Base-by-base conservation (phyloP, 495 filamentous ascomycete genomes). In the Aspergillus heteromorphus region DNA sequence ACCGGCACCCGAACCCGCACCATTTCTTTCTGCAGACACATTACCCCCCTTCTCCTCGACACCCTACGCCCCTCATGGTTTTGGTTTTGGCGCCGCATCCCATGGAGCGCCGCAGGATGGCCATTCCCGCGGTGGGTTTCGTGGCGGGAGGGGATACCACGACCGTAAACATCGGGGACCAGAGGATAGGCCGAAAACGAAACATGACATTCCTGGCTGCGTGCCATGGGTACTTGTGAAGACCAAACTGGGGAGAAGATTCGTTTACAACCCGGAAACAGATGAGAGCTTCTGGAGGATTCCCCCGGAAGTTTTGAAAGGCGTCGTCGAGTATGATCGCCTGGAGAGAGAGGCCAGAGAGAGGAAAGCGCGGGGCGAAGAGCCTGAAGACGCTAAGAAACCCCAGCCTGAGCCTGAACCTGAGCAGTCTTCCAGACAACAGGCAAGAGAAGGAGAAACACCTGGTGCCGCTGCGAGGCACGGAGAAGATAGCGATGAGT, bases 201-300 rank as follows among this genome's bases (percentile, higher is more conserved):
- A 88, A 66, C 78, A 88, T 56, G 57, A 75, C 18, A 91, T 98
- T 49, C 89, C 89, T 3, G 85, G 85, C 23, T 88, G 84, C 65
- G 83, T 84, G 43, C 89, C 91, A n/a, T 98, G 93, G 93, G 67
- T 96, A 7, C 76, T 98, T 3, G 91, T 98, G 23, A 88, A 88
- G 62, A 98, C 93, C 5, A 96, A 89, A 61, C 78, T 89, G 59
- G 88, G 88, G 17, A 79, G 95, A 48, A 77, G 90, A 48, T 98
- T 98, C 67, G 91, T 90, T 2, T 86, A 95, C 70, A 96, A 97
- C 60, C 73, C 80, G 0, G 79, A 82, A 45, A 91, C 87, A 43
- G 87, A 91, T 23, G 83, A 89, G 58, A 97, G 92, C 66, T 88
- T 91, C 70, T 98, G 93, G 93, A 88, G 86, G 59, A 87, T 95